These are phyloP conservation scores for Durusdinium trenchii DNA, from an alignment of 73 alveolate genomes.

Conservation along the genomic window DNA sequence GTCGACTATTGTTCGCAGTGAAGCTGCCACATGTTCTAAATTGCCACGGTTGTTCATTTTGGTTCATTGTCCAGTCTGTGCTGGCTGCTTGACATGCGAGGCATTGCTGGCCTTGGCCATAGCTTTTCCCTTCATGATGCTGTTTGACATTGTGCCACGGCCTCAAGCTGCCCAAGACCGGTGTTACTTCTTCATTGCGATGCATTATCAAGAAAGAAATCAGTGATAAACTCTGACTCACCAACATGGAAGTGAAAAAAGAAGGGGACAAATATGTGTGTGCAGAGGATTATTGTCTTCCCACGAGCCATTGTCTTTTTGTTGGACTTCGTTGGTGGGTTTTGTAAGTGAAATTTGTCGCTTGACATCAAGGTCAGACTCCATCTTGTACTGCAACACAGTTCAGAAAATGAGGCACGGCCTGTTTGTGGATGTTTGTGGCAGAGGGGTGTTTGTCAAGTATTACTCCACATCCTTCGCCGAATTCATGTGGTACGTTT, in stretches of 20 bases:
- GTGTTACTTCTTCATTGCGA: not conserved
- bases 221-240: too few species aligned
- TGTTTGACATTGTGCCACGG: conserved; percentile 42
- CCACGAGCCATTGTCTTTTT: too few species aligned
- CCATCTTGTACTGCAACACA: conserved; percentile 48
- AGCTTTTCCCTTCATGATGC: conserved; percentile 72
- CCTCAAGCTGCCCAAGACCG: not conserved
- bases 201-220: too few species aligned
- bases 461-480: too few species aligned
- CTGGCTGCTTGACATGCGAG: not conserved
- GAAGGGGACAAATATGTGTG: not conserved
- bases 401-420: conserved; percentile 70
- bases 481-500: too few species aligned
- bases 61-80: too few species aligned
- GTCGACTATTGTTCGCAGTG: too few species aligned
- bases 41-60: too few species aligned
- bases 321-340: too few species aligned
- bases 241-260: too few species aligned
- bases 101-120: conserved; percentile 28
- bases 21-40: too few species aligned
- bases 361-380: conserved; percentile 46
- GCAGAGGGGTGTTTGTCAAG: not conserved
- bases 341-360: too few species aligned
- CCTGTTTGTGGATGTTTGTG: not conserved
- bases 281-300: not conserved